Evolutionary conservation across 352 stramenopile genomes (phyloP).

Genomic region (Phytophthora melonis): DNA sequence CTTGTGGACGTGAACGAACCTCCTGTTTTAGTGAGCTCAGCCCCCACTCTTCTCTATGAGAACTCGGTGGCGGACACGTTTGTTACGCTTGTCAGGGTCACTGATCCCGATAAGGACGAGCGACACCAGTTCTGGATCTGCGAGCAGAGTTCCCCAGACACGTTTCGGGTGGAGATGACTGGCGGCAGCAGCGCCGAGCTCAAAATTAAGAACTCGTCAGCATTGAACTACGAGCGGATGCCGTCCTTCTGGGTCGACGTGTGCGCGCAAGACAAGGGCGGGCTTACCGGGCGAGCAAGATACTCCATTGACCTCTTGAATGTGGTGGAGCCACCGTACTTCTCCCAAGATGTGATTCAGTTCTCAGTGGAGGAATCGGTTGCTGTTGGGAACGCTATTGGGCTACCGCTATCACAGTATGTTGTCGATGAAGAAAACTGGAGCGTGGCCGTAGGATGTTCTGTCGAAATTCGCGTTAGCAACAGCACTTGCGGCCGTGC

Average conservation of each 20-base stretch:
- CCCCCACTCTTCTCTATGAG: constrained; percentile 17
- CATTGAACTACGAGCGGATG: constrained; percentile 52
- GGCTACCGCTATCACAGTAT: constrained; percentile 16
- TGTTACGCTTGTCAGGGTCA: constrained; percentile 38
- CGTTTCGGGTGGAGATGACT: constrained; percentile 44
- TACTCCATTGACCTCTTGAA: constrained; percentile 48
- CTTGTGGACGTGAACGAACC: constrained; percentile 60
- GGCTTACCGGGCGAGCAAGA: constrained; percentile 30
- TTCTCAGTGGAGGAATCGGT: constrained; percentile 46
- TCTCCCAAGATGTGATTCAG: constrained; percentile 35
- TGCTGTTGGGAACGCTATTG: constrained; percentile 10
- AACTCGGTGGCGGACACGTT: constrained; percentile 21
- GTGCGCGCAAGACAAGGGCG: constrained; percentile 55
- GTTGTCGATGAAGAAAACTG: constrained; percentile 41
- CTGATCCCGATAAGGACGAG: constrained; percentile 52
- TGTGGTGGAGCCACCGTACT: constrained; percentile 61
- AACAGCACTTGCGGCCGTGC: constrained; percentile 31
- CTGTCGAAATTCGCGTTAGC: constrained; percentile 17
- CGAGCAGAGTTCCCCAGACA: constrained; percentile 44
- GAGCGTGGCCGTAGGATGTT: constrained; percentile 17
- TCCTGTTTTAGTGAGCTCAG: constrained; percentile 6
- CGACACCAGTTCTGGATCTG: constrained; percentile 52
- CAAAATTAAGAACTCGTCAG: constrained; percentile 45
- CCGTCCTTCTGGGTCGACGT: constrained; percentile 54
- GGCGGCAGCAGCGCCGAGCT: constrained; percentile 26